Conservation (phyloP, 2,329 filamentous ascomycete species). For the Nigrospora sphaerica region DNA sequence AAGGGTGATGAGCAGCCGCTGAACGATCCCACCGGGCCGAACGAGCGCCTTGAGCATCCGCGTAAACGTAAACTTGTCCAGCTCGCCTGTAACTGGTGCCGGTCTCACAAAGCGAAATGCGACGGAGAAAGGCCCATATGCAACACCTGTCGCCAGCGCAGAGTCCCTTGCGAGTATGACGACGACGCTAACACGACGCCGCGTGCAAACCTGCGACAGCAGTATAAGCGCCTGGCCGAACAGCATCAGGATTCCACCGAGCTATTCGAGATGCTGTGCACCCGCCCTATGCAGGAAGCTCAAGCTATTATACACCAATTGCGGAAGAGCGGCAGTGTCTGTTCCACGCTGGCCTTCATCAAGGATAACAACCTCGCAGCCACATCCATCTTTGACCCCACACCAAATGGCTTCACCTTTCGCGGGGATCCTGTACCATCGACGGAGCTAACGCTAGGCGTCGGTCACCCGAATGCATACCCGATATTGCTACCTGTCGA, state of each 20-base stretch:
- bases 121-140: constrained; percentile 1
- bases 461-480: constrained; percentile 1
- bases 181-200: constrained; percentile 4
- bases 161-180: background rate
- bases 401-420: background rate
- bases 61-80: no score
- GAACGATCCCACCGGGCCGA: no score
- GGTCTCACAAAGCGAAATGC: constrained; percentile 2
- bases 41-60: no score
- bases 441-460: background rate
- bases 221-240: constrained; percentile 1
- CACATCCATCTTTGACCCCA: background rate
- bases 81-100: constrained; percentile 2
- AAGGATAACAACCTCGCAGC: background rate
- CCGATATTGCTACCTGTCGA: background rate
- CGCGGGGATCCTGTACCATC: background rate
- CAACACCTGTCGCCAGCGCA: background rate
- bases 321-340: background rate
- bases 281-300: constrained; percentile 2
- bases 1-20: no score
- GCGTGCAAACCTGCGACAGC: background rate
- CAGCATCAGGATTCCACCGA: constrained; percentile 1
- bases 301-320: constrained; percentile 1
- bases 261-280: constrained; percentile 1
- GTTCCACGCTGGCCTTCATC: background rate